Evolutionary conservation across 371 early-diverging fungal genomes (phyloP), one percentile per base, ranked within the genome.

Genomic region (Vairimorpha necatrix): DNA sequence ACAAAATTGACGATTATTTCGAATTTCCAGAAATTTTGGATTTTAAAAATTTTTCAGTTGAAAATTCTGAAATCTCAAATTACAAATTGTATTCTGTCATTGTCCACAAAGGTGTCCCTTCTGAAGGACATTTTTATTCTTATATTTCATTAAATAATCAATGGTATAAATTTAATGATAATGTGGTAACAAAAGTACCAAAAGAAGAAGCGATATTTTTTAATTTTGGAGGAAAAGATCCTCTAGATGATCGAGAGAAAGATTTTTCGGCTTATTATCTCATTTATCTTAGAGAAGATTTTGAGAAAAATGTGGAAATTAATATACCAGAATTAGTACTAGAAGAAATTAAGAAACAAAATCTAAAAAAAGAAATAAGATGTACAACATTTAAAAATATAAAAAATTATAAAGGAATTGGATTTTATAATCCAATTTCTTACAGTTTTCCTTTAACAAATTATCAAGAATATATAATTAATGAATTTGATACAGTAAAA

Each of bases 71-170:
- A 18, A 32, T 20, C 0, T 61, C 58, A 22, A 68, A 6, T 4
- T 79, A 81, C 72, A 69, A 63, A 30, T 65, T 83, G 26, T 81
- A 53, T 80, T 89, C 93, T 70, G 96, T 97, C 0, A 87, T 96
- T 54, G 97, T 97, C 13, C 99, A 99, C 80, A 90, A 89, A 75
- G 99, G 99, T 53, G 94, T 93, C 80, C 80, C 92, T 30, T 88
- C 90, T 78, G 92, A 93, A 71, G 99, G 99, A 0, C 97, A 96
- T 87, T 99, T 96, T 83, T 94, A 91, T 87, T 93, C 93, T 2
- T 78, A 88, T 89, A 68, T 69, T 84, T 90, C 54, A 89, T 90
- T 65, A 88, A 87, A 76, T 92, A 94, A 94, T 76, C n/a, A 60
- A 28, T 85, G 83, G 79, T 91, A 88, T 83, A 91, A 92, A 50